phyloP scores from a whole-genome alignment of 345 rosid genomes.

The Gossypium sturtianum region DNA sequence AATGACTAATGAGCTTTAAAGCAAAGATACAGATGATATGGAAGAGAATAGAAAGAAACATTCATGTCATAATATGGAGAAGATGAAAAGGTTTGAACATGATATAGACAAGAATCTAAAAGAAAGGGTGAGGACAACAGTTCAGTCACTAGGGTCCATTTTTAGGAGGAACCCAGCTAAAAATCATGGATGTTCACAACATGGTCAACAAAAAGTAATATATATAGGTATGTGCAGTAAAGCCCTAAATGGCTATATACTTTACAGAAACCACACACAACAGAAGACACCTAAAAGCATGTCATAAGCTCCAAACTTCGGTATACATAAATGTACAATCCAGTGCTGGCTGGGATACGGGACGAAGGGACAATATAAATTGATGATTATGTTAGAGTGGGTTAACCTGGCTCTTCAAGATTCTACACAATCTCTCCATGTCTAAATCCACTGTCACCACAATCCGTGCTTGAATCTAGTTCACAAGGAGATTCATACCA shows the following conservation, averaged over 20 bases:
- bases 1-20: too few species aligned
- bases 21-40: too few species aligned
- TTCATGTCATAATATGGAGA: background rate
- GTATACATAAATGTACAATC: constrained; percentile 56
- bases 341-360: constrained; percentile 26
- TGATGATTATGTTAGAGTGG: constrained; percentile 35
- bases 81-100: background rate
- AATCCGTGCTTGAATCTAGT: constrained; percentile 73
- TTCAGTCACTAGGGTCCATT: constrained; percentile 12
- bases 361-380: constrained; percentile 29
- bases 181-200: constrained; percentile 24
- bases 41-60: background rate
- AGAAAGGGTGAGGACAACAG: constrained; percentile 7
- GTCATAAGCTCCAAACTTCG: constrained; percentile 32
- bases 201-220: constrained; percentile 26
- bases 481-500: constrained; percentile 99
- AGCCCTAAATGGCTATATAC: constrained; percentile 37
- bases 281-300: constrained; percentile 31
- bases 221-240: constrained; percentile 37
- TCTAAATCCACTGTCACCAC: constrained; percentile 80
- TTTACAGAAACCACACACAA: constrained; percentile 38
- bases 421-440: constrained; percentile 69
- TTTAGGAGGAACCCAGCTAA: constrained; percentile 24
- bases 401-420: constrained; percentile 29
- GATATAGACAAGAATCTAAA: constrained; percentile 18